Conservation (phyloP, 2,329 filamentous ascomycete species). For the Berkeleyomyces rouxiae region DNA sequence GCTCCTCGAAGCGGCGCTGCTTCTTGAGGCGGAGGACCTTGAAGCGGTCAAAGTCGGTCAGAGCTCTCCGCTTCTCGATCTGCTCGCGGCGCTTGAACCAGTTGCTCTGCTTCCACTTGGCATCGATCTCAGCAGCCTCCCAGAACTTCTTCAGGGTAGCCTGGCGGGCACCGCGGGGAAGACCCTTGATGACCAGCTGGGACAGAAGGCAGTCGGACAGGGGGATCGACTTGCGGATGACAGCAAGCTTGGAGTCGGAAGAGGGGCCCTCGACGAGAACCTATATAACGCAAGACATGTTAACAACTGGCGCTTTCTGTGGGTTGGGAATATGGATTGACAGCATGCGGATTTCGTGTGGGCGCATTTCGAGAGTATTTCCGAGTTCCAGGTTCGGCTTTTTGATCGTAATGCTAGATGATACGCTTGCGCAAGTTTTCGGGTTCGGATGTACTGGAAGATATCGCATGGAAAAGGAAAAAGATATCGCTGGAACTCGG, state of each 20-base stretch:
- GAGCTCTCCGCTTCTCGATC: constrained; percentile 68
- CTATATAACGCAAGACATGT: constrained; percentile 31
- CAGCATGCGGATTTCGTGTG: background rate
- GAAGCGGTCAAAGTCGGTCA: constrained; percentile 99
- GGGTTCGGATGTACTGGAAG: background rate
- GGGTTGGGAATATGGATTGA: background rate
- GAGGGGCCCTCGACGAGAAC: constrained; percentile 92
- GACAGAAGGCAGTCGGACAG: constrained; percentile 79
- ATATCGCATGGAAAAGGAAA: background rate
- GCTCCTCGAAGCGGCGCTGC: constrained; percentile 96
- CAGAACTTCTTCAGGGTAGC: constrained; percentile 73
- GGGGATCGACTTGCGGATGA: constrained; percentile 73
- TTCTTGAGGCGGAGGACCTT: constrained; percentile 99
- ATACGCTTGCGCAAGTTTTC: background rate
- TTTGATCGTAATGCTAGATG: background rate
- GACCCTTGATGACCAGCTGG: constrained; percentile 68
- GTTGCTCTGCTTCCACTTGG: constrained; percentile 79
- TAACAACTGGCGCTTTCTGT: background rate
- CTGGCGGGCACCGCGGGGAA: constrained; percentile 71
- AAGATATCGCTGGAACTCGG: constrained; percentile 8
- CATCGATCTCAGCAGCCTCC: constrained; percentile 81
- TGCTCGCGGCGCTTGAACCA: constrained; percentile 90
- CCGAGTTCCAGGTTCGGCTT: background rate
- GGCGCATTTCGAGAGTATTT: background rate
- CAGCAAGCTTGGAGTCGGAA: constrained; percentile 58